A percentile compares a stretch with the other conserved stretches of the same genome.
Evolutionary conservation across 805 yeast genomes (phyloP).

Genomic region (Teunomyces stri): DNA sequence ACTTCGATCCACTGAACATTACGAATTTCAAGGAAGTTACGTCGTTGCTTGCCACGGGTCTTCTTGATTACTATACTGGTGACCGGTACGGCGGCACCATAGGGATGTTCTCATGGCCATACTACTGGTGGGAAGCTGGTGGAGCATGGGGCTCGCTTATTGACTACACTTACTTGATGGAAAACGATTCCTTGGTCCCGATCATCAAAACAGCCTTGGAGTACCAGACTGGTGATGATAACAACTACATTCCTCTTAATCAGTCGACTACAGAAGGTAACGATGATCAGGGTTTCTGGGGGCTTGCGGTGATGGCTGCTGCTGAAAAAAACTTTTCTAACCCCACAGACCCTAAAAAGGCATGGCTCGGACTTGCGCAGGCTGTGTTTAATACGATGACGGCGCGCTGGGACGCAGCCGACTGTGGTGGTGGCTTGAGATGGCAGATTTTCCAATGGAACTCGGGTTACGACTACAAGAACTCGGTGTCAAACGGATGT

Average conservation of each 20-base stretch:
- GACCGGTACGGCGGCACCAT: slow-evolving; percentile 65
- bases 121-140: slow-evolving; percentile 99
- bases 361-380: slow-evolving; percentile 42
- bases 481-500: slow-evolving; percentile 45
- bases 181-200: slow-evolving; percentile 64
- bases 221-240: slow-evolving; percentile 63
- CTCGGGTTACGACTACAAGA: slow-evolving; percentile 45
- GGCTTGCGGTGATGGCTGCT: slow-evolving; percentile 86
- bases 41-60: slow-evolving; percentile 61
- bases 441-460: slow-evolving; percentile 52
- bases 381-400: slow-evolving; percentile 46
- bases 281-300: slow-evolving; percentile 98
- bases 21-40: slow-evolving; percentile 56
- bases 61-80: slow-evolving; percentile 81
- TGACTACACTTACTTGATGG: slow-evolving; percentile 71
- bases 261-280: slow-evolving; percentile 94
- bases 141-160: slow-evolving; percentile 89
- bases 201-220: slow-evolving; percentile 59
- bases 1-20: slow-evolving; percentile 37
- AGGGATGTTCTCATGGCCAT: slow-evolving; percentile 86
- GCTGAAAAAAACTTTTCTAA: slow-evolving; percentile 84
- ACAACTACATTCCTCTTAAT: slow-evolving; percentile 82
- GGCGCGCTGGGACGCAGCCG: slow-evolving; percentile 39
- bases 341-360: slow-evolving; percentile 31
- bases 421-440: slow-evolving; percentile 44